Evolutionary conservation across 2,329 filamentous ascomycete genomes (phyloP).

Genomic region (Aspergillus unguis): DNA sequence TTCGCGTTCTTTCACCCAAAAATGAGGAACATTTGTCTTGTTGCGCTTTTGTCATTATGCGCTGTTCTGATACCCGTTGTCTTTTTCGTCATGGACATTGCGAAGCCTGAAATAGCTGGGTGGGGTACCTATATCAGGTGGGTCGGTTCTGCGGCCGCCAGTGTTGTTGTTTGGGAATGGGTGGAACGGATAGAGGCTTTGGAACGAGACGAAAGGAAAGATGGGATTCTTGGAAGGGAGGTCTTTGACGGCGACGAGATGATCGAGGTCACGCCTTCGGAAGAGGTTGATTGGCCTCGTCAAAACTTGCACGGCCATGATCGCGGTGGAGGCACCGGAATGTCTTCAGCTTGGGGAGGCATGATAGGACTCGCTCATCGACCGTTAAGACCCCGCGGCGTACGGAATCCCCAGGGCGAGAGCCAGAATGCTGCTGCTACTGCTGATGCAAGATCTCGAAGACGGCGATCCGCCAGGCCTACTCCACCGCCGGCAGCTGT

Average conservation of each 20-base stretch:
- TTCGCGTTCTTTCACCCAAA: conserved; percentile 87
- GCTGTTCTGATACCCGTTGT: conserved; percentile 86
- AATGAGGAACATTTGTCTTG: conserved; percentile 83
- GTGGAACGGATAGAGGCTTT: conserved; percentile 90
- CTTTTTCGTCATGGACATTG: conserved; percentile 90
- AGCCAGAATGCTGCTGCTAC: conserved; percentile 14
- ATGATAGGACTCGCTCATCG: conserved; percentile 37
- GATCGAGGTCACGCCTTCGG: conserved; percentile 64
- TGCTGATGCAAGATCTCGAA: conserved; percentile 11
- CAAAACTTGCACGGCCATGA: conserved; percentile 37
- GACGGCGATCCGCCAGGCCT: conserved; percentile 25
- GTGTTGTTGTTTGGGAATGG: conserved; percentile 98
- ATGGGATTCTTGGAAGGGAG: conserved; percentile 84
- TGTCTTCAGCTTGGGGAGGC: conserved; percentile 39
- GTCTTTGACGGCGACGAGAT: conserved; percentile 94
- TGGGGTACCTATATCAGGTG: conserved; percentile 96
- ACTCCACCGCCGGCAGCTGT: conserved; percentile 48
- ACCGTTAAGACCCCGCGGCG: conserved; percentile 35
- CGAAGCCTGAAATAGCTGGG: conserved; percentile 76
- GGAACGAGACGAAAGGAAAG: conserved; percentile 89
- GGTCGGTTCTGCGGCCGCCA: conserved; percentile 92
- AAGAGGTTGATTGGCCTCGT: conserved; percentile 52
- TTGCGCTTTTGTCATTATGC: conserved; percentile 72
- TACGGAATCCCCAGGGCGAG: conserved; percentile 20
- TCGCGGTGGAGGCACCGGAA: conserved; percentile 35